Conservation (phyloP, 345 rosid species). For the Sisymbrium altissimum region DNA sequence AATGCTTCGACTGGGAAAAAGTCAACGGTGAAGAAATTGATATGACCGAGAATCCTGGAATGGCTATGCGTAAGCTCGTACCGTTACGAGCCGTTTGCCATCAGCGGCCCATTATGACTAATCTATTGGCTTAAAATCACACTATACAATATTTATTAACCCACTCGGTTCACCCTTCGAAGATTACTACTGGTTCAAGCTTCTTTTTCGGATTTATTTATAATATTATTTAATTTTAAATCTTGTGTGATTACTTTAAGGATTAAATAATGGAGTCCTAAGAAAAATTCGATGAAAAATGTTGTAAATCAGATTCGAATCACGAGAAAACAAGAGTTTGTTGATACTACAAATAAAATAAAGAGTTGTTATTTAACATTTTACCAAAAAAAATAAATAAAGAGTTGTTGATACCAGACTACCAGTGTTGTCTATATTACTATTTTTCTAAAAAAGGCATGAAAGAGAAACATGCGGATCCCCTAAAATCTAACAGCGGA, state of each 20-base stretch:
- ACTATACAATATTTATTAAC: not conserved
- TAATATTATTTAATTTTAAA: not conserved
- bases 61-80: slow-evolving; percentile 39
- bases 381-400: too few species aligned
- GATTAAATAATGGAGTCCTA: not conserved
- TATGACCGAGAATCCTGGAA: slow-evolving; percentile 40
- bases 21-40: slow-evolving; percentile 36
- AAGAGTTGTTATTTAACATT: too few species aligned
- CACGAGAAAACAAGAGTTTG: not conserved
- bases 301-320: not conserved
- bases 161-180: not conserved
- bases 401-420: too few species aligned
- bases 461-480: too few species aligned
- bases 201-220: not conserved
- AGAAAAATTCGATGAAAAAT: not conserved
- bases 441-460: too few species aligned
- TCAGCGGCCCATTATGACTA: slow-evolving; percentile 35
- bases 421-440: too few species aligned
- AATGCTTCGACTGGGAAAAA: slow-evolving; percentile 48
- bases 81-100: slow-evolving; percentile 37
- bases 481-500: too few species aligned
- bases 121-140: slow-evolving; percentile 9
- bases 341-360: not conserved
- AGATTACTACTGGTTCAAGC: not conserved
- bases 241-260: not conserved